These are phyloP conservation scores for Telfairia occidentalis DNA, from an alignment of 331 rosid genomes.

Conservation along the genomic window DNA sequence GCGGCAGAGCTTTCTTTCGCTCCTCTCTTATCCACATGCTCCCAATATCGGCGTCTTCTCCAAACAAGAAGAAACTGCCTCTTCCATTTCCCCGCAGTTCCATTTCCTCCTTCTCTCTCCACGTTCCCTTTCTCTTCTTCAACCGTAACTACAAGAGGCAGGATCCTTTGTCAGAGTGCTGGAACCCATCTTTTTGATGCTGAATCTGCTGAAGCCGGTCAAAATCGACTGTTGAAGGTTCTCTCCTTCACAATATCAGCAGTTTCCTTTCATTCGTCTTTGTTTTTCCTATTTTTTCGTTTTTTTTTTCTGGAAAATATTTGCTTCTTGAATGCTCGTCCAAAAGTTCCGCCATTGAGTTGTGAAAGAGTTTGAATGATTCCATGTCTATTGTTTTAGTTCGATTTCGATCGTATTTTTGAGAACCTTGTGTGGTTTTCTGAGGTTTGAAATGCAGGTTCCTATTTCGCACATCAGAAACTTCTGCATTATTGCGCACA, in stretches of 20 bases:
- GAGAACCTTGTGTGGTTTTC: background rate
- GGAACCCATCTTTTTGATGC: conserved; percentile 30
- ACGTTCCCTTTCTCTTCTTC: background rate
- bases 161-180: conserved; percentile 35
- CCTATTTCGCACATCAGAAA: conserved; percentile 65
- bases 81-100: background rate
- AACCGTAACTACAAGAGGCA: background rate
- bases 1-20: conserved; percentile 12
- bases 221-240: conserved; percentile 71
- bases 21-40: conserved; percentile 13
- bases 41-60: background rate
- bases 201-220: conserved; percentile 43
- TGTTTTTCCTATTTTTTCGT: background rate
- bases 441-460: conserved; percentile 32
- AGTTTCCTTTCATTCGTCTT: background rate
- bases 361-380: background rate
- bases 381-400: background rate
- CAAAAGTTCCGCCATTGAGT: background rate
- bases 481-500: conserved; percentile 77
- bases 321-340: background rate
- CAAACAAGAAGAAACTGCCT: background rate
- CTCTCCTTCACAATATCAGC: background rate
- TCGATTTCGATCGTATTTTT: background rate
- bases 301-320: too few species aligned
- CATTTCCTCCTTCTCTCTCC: conserved; percentile 1